phyloP scores from a whole-genome alignment of 345 rosid genomes.

The Eucalyptus erythrocorys region DNA sequence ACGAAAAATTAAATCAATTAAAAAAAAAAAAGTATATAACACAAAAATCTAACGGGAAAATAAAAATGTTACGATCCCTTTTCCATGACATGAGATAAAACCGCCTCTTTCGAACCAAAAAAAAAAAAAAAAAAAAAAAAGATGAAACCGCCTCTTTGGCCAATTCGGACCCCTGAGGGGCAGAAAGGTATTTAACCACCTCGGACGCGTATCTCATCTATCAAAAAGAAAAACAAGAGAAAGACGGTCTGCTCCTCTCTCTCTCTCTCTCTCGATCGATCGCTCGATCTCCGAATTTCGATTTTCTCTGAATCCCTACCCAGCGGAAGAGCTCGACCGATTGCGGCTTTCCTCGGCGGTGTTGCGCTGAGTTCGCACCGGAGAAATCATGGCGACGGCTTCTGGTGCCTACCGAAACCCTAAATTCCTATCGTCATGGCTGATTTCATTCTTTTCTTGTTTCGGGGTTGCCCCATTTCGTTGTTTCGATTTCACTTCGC shows the following conservation, averaged over 20 bases:
- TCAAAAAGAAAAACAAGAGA: not conserved
- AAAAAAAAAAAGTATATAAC: not conserved
- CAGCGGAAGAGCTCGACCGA: not conserved
- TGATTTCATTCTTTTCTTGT: not conserved
- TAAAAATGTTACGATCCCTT: not conserved
- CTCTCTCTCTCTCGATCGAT: not conserved
- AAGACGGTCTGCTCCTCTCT: not conserved
- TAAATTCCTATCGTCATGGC: not conserved
- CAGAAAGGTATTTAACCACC: not conserved
- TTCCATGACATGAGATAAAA: too few relatives aligned
- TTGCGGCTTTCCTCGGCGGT: not conserved
- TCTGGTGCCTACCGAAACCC: not conserved
- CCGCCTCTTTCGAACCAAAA: too few relatives aligned
- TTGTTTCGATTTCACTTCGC: not conserved
- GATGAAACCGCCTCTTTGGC: not conserved
- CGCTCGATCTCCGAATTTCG: not conserved
- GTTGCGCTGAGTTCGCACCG: not conserved
- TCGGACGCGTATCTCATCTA: not conserved
- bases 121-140: accelerated
- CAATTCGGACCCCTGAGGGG: not conserved
- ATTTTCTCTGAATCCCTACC: not conserved
- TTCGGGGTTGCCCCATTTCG: not conserved
- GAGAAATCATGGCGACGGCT: not conserved
- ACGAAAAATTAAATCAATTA: not conserved
- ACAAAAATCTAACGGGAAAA: not conserved